A percentile compares a stretch with the other conserved stretches of the same genome.
These are phyloP conservation scores for Penicillium coffeae DNA, from an alignment of 495 filamentous ascomycete species.

Conservation along the genomic window DNA sequence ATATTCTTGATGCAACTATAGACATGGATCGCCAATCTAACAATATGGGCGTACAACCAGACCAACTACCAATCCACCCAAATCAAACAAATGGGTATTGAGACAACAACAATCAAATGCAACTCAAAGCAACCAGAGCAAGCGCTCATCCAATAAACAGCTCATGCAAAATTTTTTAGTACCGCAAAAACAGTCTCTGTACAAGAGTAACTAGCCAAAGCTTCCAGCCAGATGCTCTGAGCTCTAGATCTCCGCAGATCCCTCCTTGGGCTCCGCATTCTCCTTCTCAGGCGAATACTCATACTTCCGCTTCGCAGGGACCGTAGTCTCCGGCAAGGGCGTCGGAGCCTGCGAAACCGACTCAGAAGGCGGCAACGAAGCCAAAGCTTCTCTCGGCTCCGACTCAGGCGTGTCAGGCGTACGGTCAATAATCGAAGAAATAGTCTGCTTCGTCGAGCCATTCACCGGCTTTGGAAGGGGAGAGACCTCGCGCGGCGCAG, in stretches of 20 bases:
- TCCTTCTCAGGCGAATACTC: conserved; percentile 30
- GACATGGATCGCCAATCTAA: conserved; percentile 10
- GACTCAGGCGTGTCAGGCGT: conserved; percentile 28
- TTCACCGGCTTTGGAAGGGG: conserved; percentile 19
- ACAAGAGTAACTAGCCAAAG: too few relatives aligned
- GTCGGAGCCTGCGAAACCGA: conserved; percentile 16
- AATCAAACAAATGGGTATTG: conserved; percentile 14
- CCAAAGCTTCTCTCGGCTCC: conserved; percentile 23
- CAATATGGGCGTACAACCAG: neutral
- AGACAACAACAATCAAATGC: conserved; percentile 8
- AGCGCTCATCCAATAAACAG: neutral
- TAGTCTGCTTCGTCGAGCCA: conserved; percentile 41
- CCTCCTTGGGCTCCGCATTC: conserved; percentile 25
- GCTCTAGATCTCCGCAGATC: too few relatives aligned
- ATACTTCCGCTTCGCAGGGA: conserved; percentile 25
- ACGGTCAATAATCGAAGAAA: conserved; percentile 45
- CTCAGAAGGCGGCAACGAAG: conserved; percentile 17
- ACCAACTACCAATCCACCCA: conserved; percentile 5
- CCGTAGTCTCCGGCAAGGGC: conserved; percentile 18
- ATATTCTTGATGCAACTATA: conserved; percentile 16
- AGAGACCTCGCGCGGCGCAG: conserved; percentile 7
- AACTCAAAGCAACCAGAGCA: conserved; percentile 9
- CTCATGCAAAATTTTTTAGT: conserved; percentile 7
- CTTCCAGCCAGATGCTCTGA: too few relatives aligned
- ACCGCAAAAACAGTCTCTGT: too few relatives aligned